Evolutionary conservation across 495 filamentous ascomycete genomes (phyloP).

Genomic region (Xylaria flabelliformis): DNA sequence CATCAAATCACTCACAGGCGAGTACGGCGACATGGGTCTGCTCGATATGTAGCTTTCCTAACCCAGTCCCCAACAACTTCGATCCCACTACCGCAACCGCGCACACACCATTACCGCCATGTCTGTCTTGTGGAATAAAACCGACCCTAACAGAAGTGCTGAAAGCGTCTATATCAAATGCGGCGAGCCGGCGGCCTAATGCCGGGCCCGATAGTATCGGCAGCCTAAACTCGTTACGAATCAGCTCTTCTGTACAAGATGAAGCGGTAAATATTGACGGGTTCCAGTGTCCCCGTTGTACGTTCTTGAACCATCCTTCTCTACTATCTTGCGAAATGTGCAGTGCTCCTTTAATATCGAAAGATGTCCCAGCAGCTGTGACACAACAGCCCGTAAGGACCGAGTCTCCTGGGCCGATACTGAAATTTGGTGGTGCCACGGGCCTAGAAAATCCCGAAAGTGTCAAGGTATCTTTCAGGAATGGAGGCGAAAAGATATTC

Average conservation of each 20-base stretch:
- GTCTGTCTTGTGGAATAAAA: slow-evolving; percentile 92
- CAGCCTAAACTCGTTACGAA: slow-evolving; percentile 33
- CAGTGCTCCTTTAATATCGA: slow-evolving; percentile 73
- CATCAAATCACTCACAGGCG: slow-evolving; percentile 53
- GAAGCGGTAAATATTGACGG: slow-evolving; percentile 27
- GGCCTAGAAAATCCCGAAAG: slow-evolving; percentile 69
- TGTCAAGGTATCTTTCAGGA: slow-evolving; percentile 90
- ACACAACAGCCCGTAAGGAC: slow-evolving; percentile 52
- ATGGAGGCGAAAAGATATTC: slow-evolving; percentile 88
- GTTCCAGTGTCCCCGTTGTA: slow-evolving; percentile 86
- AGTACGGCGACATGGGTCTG: slow-evolving; percentile 93
- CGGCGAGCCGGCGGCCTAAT: slow-evolving; percentile 56
- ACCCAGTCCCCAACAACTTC: slow-evolving; percentile 91
- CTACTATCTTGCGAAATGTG: slow-evolving; percentile 90
- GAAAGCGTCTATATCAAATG: slow-evolving; percentile 81
- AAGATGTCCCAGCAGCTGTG: slow-evolving; percentile 54
- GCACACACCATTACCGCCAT: slow-evolving; percentile 80
- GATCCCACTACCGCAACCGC: slow-evolving; percentile 78
- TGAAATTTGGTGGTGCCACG: slow-evolving; percentile 48
- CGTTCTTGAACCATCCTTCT: slow-evolving; percentile 91
- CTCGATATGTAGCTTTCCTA: slow-evolving; percentile 97
- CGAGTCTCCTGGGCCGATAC: slow-evolving; percentile 80
- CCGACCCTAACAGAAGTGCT: slow-evolving; percentile 80
- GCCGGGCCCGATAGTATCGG: slow-evolving; percentile 27
- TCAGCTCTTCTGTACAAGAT: slow-evolving; percentile 16